Percentiles rank a stretch among this genome's conserved stretches.
Evolutionary conservation across 805 yeast genomes (phyloP).

Genomic region (Kodamaea kakaduensis): DNA sequence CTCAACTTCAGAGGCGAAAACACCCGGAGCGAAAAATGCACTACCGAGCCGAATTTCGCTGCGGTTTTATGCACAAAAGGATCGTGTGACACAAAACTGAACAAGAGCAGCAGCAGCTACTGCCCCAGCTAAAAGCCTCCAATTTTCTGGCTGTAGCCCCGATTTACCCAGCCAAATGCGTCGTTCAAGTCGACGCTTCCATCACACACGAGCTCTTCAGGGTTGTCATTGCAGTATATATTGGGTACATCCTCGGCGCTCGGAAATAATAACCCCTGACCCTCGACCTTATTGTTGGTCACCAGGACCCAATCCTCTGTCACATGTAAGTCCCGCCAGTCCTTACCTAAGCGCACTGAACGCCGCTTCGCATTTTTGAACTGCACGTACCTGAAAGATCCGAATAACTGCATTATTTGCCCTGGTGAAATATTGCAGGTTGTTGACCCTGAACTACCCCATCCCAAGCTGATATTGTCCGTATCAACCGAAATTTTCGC

Average conservation of each 20-base stretch:
- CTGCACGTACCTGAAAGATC: conserved; percentile 10
- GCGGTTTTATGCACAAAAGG: too few species aligned
- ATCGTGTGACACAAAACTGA: too few species aligned
- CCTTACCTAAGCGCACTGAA: conserved; percentile 8
- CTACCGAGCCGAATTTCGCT: too few species aligned
- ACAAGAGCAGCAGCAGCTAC: too few species aligned
- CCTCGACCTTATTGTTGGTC: not conserved
- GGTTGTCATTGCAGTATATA: conserved; percentile 16
- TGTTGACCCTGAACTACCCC: conserved; percentile 13
- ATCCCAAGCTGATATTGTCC: not conserved
- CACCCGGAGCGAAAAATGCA: too few species aligned
- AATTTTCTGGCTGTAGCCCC: too few species aligned
- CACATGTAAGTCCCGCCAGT: not conserved
- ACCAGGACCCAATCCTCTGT: not conserved
- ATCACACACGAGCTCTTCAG: conserved; percentile 9
- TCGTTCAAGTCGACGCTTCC: too few species aligned
- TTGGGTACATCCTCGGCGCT: conserved; percentile 12
- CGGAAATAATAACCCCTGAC: conserved; percentile 16
- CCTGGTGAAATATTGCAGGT: conserved; percentile 17
- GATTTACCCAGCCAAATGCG: too few species aligned
- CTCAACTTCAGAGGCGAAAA: too few species aligned
- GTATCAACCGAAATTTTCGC: conserved; percentile 1
- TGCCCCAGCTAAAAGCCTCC: too few species aligned
- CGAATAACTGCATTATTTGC: conserved; percentile 17
- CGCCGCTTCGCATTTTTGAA: conserved; percentile 16